Base-by-base conservation (phyloP, 139 green algal species). In the Coelastrella sp. region DNA sequence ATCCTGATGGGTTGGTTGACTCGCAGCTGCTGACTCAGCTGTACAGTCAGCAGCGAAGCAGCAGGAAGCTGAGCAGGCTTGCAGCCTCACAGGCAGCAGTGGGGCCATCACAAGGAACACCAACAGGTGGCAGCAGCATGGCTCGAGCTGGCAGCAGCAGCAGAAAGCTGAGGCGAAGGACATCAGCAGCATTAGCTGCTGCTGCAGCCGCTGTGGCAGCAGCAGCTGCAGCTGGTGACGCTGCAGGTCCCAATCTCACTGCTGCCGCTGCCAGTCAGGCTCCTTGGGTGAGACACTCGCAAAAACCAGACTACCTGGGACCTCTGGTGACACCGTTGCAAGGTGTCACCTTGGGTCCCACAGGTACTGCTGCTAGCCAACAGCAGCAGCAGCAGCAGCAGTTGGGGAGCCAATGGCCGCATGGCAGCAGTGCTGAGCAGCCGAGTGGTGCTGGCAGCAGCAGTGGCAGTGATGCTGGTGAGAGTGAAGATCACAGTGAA, bases 51-150 rank as follows among this genome's bases (percentile, higher is more conserved):
- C 84, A 89, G 68, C 35, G 17, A 6, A 74, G 66, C 84, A 79
- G 84, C 84, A 82, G 84, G 49, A 79, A 61, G 49, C 7, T 57
- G 22, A 84, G 25, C 3, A 84, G 58, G 17, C 17, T 84, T 15
- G 76, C 60, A 73, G 87, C 87, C 90, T 65, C 82, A 91, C 22
- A 82, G 91, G 68, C 25, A 86, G 74, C 72, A 90, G 84, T 15
- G 49, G 82, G 61, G 60, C 35, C 72, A 35, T 22, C 11, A 58
- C 73, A 49, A 25, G 72, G 57, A 22, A 80, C 84, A 27, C 10
- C 35, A 57, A 24, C 57, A n/a, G 76, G 35, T 20, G 76, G 12
- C 49, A 60, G 76, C 12, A 82, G 27, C 17, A 59, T 63, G 19
- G 25, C 12, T 59, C 11, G 35, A 8, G 76, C 24, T 20, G 24